Evolutionary conservation across 257 asterid species (phyloP).

Genomic region (Petunia secreta): DNA sequence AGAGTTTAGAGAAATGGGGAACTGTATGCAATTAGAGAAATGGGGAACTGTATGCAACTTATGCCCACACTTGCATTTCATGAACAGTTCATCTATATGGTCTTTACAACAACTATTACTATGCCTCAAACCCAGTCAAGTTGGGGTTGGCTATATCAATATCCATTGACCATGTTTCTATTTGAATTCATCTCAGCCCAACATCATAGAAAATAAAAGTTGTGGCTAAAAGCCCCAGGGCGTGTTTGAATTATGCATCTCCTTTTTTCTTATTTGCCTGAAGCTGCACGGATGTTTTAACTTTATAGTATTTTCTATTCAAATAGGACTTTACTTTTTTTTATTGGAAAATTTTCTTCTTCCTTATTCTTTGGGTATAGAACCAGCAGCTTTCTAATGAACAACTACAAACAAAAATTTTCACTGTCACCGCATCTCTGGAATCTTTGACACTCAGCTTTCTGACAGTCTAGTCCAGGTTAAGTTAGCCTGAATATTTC

Average conservation of each 20-base stretch:
- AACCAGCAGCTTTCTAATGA: background rate
- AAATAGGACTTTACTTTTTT: conserved; percentile 1
- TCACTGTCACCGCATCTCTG: background rate
- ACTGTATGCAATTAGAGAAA: background rate
- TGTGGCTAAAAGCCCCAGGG: background rate
- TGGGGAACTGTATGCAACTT: background rate
- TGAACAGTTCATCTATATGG: background rate
- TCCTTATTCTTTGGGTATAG: background rate
- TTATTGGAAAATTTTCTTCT: background rate
- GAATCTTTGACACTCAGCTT: background rate
- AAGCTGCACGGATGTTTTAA: background rate
- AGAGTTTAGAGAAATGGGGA: background rate
- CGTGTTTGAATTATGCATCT: background rate
- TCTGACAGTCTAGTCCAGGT: background rate
- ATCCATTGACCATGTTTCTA: too few species aligned
- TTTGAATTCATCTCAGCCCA: too few species aligned
- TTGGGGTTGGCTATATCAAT: too few species aligned
- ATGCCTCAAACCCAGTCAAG: too few species aligned
- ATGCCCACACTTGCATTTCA: background rate
- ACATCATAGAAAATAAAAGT: too few species aligned
- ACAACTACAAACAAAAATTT: background rate
- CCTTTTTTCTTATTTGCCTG: background rate
- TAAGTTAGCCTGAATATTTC: background rate
- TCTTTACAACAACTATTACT: too few species aligned
- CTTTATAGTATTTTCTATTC: background rate